Base-by-base conservation (phyloP, 176 grass and related monocot genomes). In the Ananas comosus region DNA sequence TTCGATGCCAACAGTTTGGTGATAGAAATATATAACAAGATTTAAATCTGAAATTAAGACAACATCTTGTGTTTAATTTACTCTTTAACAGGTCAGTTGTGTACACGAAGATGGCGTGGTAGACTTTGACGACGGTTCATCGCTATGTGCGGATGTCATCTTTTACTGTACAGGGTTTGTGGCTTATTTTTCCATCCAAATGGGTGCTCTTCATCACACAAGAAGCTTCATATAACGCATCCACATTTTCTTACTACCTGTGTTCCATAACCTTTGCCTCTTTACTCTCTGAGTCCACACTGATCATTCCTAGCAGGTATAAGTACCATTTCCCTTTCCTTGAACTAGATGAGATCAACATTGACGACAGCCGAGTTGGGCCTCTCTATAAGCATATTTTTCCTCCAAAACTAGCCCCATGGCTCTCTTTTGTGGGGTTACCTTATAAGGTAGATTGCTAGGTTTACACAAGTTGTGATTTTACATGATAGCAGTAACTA, bases 141-240 rank as follows among this genome's bases (percentile, higher is more conserved):
- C 69, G 1, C 63, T 83, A 1, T 4, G 56, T 16, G 79, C 83
- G 70, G 87, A 85, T 8, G 50, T 54, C n/a, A 80, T 85, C 53
- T 53, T 83, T 63, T 90, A 83, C 68, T 85, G 79, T 64, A 89
- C 87, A 78, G 87, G 83, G 83, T 83, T 76, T n/a, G 18, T 57
- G 33, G 33, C 33, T 42, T 42, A 4, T 42, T 42, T 42, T 42
- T 42, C 33, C 33, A 7, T 42, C 33, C 33, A 42, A 42, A 42
- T 42, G 4, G 33, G 33, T 42, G 33, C 33, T 42, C 4, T 42
- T 42, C 33, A 42, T 7, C 33, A 42, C 33, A 42, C 7, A 42
- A 42, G 33, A 42, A 42, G 33, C 33, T 42, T 7, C 33, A 42
- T 42, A 42, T 42, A 5, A 42, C 7, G 33, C 33, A 42, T 6